Conservation (phyloP, 2,329 filamentous ascomycete species). For the Cladophialophora carrionii region DNA sequence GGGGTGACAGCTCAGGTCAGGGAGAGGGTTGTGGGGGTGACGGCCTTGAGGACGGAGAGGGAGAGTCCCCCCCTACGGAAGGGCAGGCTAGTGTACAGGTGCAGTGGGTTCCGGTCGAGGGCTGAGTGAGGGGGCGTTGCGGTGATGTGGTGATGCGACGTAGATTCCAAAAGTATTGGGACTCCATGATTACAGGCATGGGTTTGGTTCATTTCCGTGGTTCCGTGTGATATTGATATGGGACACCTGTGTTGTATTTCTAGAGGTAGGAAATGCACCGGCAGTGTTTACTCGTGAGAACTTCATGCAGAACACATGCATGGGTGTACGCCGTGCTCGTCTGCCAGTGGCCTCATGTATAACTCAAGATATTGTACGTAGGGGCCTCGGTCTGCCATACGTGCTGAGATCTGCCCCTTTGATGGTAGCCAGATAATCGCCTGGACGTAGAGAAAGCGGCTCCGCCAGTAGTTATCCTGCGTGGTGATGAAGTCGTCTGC, state of each 20-base stretch:
- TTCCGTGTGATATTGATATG: no score
- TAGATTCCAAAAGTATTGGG: no score
- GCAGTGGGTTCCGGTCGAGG: not conserved
- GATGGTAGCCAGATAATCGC: not conserved
- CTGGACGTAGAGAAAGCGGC: not conserved
- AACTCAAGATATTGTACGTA: conserved; percentile 1
- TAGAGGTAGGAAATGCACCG: no score
- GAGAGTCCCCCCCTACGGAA: not conserved
- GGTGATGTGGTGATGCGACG: not conserved
- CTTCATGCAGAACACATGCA: no score
- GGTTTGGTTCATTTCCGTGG: no score
- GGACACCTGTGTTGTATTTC: no score
- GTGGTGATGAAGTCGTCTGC: conserved; percentile 2
- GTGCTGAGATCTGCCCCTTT: not conserved
- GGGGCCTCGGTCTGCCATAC: not conserved
- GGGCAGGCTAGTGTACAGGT: not conserved
- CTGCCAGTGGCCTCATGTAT: not conserved
- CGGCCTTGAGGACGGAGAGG: not conserved
- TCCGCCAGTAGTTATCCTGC: not conserved
- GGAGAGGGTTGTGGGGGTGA: conserved; percentile 41
- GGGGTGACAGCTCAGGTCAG: not conserved
- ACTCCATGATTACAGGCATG: no score
- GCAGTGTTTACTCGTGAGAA: no score
- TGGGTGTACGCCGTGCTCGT: not conserved
- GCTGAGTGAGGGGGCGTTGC: not conserved